Evolutionary conservation across 371 early-diverging fungal species (phyloP), one percentile per base, ranked within the genome.

Genomic region (Saksenaea vasiformis): DNA sequence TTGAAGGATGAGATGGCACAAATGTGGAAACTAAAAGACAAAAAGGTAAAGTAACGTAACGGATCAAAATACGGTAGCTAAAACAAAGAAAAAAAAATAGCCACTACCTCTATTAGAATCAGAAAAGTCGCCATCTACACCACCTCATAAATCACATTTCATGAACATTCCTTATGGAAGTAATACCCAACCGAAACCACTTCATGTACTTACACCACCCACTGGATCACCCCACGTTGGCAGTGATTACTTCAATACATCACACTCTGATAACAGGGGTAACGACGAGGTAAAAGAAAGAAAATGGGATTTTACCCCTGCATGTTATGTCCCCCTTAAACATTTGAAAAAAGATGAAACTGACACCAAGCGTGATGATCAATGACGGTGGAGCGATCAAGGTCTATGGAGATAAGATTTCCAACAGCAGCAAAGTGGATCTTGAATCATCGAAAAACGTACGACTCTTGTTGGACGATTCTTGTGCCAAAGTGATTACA

Each of bases 361-460:
- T 57, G 24, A 61, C 71, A 15, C 73, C 75, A 15, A 72, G 67
- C 62, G 76, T 77, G 5, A 76, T 65, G 35, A 77, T 83, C 36
- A 84, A 86, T 64, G 85, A 85, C 64, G 83, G 84, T 36, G 90
- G 90, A 2, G 88, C 91, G 14, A 91, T 93, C 70, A 85, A 90
- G 62, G 88, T 93, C 10, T 91, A 89, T 59, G 84, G 82, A 8
- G 89, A 91, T 55, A 80, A 84, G 31, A 78, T 90, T 28, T 82
- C 85, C 34, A 74, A 70, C 38, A 76, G 51, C 53, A 71, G 70
- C 62, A 87, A 86, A 58, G 83, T 91, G 4, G 89, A 90, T 54
- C 79, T 79, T 36, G 93, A 93, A 68, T 80, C 92, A 1, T 95
- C 92, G 76, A 96, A 95, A 77, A 90, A 88, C 53, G 93, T 96